Conservation (phyloP, 306 rosid genomes). For the Pterocarpus santalinus region DNA sequence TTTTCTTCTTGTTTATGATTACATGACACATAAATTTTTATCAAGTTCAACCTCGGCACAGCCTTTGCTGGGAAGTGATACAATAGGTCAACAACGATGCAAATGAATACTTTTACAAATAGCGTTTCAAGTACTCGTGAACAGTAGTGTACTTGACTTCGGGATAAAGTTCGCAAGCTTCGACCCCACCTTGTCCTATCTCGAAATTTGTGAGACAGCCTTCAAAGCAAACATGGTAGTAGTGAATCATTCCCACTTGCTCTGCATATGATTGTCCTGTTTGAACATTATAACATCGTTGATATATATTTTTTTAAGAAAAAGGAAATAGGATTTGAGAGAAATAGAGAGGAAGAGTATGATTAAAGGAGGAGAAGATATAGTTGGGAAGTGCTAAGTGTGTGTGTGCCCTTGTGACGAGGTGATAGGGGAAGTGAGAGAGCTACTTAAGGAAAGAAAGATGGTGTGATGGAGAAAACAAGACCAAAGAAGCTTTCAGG, state of each 20-base stretch:
- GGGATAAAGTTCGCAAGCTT: no score
- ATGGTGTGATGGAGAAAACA: no score
- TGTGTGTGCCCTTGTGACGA: no score
- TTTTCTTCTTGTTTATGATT: neutral
- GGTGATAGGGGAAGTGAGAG: no score
- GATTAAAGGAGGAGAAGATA: no score
- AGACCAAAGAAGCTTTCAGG: no score
- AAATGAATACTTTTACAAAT: conserved; percentile 5
- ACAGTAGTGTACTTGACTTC: neutral
- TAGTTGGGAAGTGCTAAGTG: no score
- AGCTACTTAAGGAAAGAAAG: no score
- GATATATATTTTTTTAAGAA: neutral
- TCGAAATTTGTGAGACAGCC: no score
- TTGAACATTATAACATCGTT: neutral
- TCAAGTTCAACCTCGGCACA: neutral
- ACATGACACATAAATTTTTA: neutral
- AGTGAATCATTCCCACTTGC: conserved; percentile 71
- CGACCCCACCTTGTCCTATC: no score
- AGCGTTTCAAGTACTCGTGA: conserved; percentile 59
- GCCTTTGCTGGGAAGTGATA: neutral
- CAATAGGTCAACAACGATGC: neutral
- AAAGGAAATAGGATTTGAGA: neutral
- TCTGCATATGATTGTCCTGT: conserved; percentile 54
- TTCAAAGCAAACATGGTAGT: neutral
- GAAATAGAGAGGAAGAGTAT: neutral